Conservation (phyloP, 164 flowering plant genomes). For the Vitis rupestris region DNA sequence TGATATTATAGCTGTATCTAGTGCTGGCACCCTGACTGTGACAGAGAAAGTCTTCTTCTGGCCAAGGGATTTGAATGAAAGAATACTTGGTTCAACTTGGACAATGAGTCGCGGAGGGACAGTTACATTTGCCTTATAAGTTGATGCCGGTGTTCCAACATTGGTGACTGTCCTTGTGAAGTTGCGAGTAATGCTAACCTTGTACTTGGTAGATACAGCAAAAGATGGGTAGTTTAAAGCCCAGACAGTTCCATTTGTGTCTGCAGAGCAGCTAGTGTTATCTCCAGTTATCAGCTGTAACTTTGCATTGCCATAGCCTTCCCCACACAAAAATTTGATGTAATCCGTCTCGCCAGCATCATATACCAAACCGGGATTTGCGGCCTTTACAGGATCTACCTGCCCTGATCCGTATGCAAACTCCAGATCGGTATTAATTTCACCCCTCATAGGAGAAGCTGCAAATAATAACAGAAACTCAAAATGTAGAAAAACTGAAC, state of each 20-base stretch:
- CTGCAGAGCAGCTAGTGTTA: slow-evolving; percentile 2
- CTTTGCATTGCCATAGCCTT: slow-evolving; percentile 3
- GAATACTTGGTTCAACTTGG: slow-evolving; percentile 10
- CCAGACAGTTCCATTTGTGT: neutral
- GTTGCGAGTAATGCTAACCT: neutral
- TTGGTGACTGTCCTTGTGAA: slow-evolving; percentile 11
- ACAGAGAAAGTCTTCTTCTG: neutral
- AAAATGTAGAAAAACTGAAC: no score
- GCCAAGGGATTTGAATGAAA: slow-evolving; percentile 3
- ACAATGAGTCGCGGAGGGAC: neutral
- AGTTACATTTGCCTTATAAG: slow-evolving; percentile 7
- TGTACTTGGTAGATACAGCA: neutral
- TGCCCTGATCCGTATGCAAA: slow-evolving; percentile 22
- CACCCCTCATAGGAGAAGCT: slow-evolving; percentile 7
- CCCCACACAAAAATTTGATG: slow-evolving; percentile 13
- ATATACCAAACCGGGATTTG: slow-evolving; percentile 7
- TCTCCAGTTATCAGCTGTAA: neutral
- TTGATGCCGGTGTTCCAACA: slow-evolving; percentile 13
- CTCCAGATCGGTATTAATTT: slow-evolving; percentile 5
- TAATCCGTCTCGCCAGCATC: slow-evolving; percentile 9
- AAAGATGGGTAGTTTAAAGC: slow-evolving; percentile 16
- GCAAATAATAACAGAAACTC: neutral
- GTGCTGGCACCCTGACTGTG: neutral
- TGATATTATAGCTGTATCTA: no score
- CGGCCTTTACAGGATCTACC: slow-evolving; percentile 12